Evolutionary conservation across 805 yeast species (phyloP).

Genomic region (Wickerhamomyces hampshirensis): DNA sequence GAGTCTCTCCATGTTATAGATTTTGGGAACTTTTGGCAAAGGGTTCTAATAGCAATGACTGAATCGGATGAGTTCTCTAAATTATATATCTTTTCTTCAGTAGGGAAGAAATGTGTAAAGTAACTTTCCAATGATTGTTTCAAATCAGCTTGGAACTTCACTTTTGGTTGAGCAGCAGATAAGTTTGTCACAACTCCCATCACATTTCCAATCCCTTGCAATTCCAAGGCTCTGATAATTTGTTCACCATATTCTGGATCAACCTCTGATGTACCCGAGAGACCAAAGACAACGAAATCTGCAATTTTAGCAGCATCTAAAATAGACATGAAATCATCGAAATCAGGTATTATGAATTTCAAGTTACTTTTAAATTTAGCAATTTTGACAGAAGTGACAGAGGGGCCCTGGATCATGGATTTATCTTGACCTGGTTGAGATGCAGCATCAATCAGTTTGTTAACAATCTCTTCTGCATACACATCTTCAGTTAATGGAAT

Average conservation of each 20-base stretch:
- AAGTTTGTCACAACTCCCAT: slow-evolving; percentile 77
- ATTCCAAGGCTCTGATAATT: slow-evolving; percentile 77
- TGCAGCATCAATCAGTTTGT: slow-evolving; percentile 39
- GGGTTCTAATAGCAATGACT: slow-evolving; percentile 61
- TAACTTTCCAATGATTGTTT: slow-evolving; percentile 59
- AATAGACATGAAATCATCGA: slow-evolving; percentile 57
- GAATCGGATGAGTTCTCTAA: slow-evolving; percentile 66
- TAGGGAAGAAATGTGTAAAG: slow-evolving; percentile 75
- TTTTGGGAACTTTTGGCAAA: slow-evolving; percentile 86
- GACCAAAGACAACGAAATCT: slow-evolving; percentile 85
- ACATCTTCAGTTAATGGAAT: slow-evolving; percentile 76
- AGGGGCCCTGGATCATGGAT: slow-evolving; percentile 34
- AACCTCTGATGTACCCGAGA: slow-evolving; percentile 83
- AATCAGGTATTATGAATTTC: slow-evolving; percentile 69
- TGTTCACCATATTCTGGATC: slow-evolving; percentile 80
- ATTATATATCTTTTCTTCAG: slow-evolving; percentile 70
- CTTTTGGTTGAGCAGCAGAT: slow-evolving; percentile 60
- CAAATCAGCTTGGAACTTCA: slow-evolving; percentile 70
- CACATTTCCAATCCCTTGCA: slow-evolving; percentile 87
- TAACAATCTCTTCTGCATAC: slow-evolving; percentile 49
- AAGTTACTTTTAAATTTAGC: slow-evolving; percentile 70
- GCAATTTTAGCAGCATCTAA: slow-evolving; percentile 86
- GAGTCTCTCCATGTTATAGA: slow-evolving; percentile 87
- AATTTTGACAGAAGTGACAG: slow-evolving; percentile 48
- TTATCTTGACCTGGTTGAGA: slow-evolving; percentile 29